Percentiles rank a stretch among this genome's conserved stretches.
phyloP scores from a whole-genome alignment of 2,329 filamentous ascomycete species.

The Colletotrichum sp. region DNA sequence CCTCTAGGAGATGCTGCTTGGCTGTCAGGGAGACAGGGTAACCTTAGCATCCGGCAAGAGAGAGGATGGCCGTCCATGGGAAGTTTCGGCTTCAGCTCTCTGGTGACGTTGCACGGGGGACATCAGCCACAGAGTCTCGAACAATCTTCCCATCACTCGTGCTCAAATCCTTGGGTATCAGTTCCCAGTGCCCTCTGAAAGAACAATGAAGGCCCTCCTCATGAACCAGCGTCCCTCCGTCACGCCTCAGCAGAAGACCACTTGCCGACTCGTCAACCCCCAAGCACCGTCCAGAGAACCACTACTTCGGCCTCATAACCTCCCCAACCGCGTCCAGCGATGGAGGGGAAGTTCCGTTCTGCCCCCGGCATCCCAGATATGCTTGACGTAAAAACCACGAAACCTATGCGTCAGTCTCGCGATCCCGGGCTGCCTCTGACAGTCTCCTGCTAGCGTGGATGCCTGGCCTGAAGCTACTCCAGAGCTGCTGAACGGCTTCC shows the following conservation, averaged over 20 bases:
- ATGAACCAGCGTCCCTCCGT: neutral
- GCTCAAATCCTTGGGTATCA: neutral
- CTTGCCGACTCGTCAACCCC: neutral
- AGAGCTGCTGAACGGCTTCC: neutral
- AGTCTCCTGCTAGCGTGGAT: neutral
- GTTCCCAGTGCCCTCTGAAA: neutral
- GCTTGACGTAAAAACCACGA: neutral
- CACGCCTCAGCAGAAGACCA: neutral
- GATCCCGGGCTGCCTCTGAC: neutral
- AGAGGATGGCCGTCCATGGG: accelerated
- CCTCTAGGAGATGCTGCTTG: no score
- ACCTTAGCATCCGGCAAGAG: neutral
- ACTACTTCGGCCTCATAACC: accelerated
- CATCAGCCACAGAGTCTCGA: neutral
- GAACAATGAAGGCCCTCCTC: neutral
- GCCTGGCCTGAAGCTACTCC: neutral
- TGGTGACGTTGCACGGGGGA: neutral
- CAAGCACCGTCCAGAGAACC: neutral
- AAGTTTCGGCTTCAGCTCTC: neutral
- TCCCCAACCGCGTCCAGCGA: neutral
- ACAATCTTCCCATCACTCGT: neutral
- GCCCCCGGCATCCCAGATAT: neutral
- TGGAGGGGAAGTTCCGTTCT: accelerated
- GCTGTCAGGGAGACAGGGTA: neutral
- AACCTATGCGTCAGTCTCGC: neutral